These are phyloP conservation scores for Cephalotrichum gorgonifer DNA, from an alignment of 2,329 filamentous ascomycete species.

Conservation along the genomic window DNA sequence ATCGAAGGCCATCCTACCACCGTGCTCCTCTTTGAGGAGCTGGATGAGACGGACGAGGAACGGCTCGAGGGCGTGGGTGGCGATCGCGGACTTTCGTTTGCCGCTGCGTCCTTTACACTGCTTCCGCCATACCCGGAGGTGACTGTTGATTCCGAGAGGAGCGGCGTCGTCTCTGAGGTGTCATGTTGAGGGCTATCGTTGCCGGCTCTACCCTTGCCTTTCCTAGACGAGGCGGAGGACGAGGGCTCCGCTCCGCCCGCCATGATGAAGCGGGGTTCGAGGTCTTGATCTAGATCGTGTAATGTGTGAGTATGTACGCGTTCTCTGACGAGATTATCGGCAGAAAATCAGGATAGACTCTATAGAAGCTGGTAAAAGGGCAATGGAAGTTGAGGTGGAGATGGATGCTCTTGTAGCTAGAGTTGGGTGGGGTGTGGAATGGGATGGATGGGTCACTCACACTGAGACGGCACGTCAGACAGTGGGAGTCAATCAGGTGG, in stretches of 20 bases:
- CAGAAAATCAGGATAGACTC: background rate
- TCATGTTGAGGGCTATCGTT: constrained; percentile 2
- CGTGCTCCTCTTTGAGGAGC: constrained; percentile 23
- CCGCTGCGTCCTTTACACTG: constrained; percentile 14
- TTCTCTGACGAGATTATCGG: background rate
- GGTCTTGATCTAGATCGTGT: too few relatives aligned
- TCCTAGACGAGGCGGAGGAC: constrained; percentile 1
- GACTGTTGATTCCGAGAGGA: constrained; percentile 29
- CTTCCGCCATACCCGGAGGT: constrained; percentile 26
- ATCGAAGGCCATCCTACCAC: constrained; percentile 63
- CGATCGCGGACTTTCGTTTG: constrained; percentile 16
- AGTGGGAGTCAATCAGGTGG: background rate
- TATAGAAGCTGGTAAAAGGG: background rate
- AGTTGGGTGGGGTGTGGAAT: too few relatives aligned
- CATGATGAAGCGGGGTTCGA: background rate
- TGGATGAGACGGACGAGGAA: constrained; percentile 13
- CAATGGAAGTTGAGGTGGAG: background rate
- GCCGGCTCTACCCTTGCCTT: constrained; percentile 3
- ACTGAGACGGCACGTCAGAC: too few relatives aligned
- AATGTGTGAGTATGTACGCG: background rate
- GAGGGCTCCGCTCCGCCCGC: background rate
- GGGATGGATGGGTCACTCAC: too few relatives aligned
- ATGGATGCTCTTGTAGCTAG: too few relatives aligned
- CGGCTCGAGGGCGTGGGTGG: constrained; percentile 18
- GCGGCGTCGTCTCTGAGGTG: constrained; percentile 37